phyloP scores from a whole-genome alignment of 1,284 basidiomycete species.

The Cystobasidium slooffiae region DNA sequence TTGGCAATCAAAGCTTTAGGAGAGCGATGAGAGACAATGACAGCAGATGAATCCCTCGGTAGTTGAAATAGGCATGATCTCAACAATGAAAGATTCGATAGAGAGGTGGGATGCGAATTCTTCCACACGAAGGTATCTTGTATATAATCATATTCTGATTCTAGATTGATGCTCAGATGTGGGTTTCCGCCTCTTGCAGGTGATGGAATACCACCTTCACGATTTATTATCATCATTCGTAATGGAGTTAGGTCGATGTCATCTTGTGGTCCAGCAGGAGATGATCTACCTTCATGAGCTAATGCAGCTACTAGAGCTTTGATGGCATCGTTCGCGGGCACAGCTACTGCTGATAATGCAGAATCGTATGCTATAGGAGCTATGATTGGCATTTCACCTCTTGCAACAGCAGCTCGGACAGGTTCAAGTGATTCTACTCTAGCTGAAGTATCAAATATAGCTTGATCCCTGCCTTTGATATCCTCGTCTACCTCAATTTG shows the following conservation, averaged over 20 bases:
- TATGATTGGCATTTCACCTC: slow-evolving; percentile 94
- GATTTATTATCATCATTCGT: slow-evolving; percentile 96
- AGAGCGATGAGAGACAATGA: slow-evolving; percentile 96
- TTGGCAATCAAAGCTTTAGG: slow-evolving; percentile 94
- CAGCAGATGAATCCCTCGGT: slow-evolving; percentile 88
- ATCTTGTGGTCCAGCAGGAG: slow-evolving; percentile 1
- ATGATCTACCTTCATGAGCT: slow-evolving; percentile 59
- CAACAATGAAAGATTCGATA: slow-evolving; percentile 85
- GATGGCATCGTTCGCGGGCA: slow-evolving; percentile 89
- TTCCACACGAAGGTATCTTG: slow-evolving; percentile 87
- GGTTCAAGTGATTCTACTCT: slow-evolving; percentile 13
- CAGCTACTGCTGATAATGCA: slow-evolving; percentile 80
- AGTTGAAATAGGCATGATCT: slow-evolving; percentile 87
- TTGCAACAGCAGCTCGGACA: slow-evolving; percentile 71
- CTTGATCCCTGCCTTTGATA: not conserved
- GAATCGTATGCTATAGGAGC: slow-evolving; percentile 93
- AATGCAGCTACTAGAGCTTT: slow-evolving; percentile 86
- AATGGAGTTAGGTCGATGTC: slow-evolving; percentile 65
- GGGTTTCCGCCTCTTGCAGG: slow-evolving; percentile 93
- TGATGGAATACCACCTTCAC: slow-evolving; percentile 94
- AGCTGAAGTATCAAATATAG: slow-evolving; percentile 10
- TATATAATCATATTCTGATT: slow-evolving; percentile 85
- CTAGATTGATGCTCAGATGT: slow-evolving; percentile 93
- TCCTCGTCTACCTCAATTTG: not conserved
- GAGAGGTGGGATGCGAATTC: slow-evolving; percentile 78